Evolutionary conservation across 805 yeast species (phyloP).

Genomic region (Candida nitratophila): DNA sequence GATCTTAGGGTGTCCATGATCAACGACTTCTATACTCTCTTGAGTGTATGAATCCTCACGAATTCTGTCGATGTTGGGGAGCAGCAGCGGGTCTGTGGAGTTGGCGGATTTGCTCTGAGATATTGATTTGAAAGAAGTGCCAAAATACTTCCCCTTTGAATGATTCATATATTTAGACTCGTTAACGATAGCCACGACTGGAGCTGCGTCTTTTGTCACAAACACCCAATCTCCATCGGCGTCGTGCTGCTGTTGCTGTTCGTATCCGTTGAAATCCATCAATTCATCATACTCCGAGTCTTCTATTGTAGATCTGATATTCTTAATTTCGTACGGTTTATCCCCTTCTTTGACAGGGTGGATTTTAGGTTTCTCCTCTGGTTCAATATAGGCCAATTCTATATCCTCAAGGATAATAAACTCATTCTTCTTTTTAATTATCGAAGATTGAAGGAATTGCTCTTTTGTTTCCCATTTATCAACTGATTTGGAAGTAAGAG

Average conservation of each 20-base stretch:
- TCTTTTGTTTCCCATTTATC: slow-evolving; percentile 19
- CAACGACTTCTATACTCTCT: too few relatives aligned
- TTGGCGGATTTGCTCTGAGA: not conserved
- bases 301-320: slow-evolving; percentile 14
- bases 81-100: too few relatives aligned
- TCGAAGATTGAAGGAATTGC: slow-evolving; percentile 11
- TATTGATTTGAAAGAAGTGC: not conserved
- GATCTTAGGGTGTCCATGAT: too few relatives aligned
- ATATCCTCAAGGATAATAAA: slow-evolving; percentile 14
- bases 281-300: slow-evolving; percentile 21
- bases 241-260: slow-evolving; percentile 6
- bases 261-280: slow-evolving; percentile 15
- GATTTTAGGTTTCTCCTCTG: not conserved
- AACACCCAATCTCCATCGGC: slow-evolving; percentile 23
- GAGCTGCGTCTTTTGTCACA: slow-evolving; percentile 8
- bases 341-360: not conserved
- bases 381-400: slow-evolving; percentile 14
- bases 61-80: too few relatives aligned
- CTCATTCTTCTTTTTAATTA: slow-evolving; percentile 13
- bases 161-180: not conserved
- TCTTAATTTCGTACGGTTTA: not conserved
- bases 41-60: too few relatives aligned
- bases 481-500: slow-evolving; percentile 17
- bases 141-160: not conserved
- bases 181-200: not conserved